Evolutionary conservation across 2,329 filamentous ascomycete species (phyloP), one percentile per base, ranked within the genome.

Genomic region (Calonectria crousiana): DNA sequence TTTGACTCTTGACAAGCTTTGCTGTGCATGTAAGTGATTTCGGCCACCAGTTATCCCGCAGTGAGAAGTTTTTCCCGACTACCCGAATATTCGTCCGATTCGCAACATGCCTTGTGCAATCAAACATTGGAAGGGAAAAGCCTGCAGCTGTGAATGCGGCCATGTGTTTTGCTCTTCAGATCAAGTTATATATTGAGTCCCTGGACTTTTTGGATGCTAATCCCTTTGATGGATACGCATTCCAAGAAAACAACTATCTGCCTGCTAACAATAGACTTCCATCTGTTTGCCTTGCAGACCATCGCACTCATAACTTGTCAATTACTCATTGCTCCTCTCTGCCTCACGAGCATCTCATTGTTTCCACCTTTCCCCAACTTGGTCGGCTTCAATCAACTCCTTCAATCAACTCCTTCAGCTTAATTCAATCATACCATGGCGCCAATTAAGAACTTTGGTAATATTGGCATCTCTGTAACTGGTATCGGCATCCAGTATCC

Each of bases 401-500:
- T 30, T 32, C 23, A 20, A 32, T n/a, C n/a, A n/a, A n/a, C n/a
- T n/a, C n/a, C 32, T 30, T 32, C 32, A 20, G 11, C 18, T 32
- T 8, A 26, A 16, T 14, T 18, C 2, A 32, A 3, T 49, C 13
- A 10, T 34, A 67, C 52, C 69, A 90, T 90, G 88, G 82, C 86
- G 64, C 81, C 85, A n/a, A 77, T 83, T 60, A 84, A 83, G 76
- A 79, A 81, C 16, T 87, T 88, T 73, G 86, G 85, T 70, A 88
- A 89, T 78, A 87, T 93, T 69, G 89, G 88, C 72, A 90, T 93
- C 82, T 90, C 90, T 73, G 90, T 93, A 75, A 84, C 90, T 52
- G 92, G 92, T 14, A 79, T 93, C 65, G 90, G 89, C 47, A 85
- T 87, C 13, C 87, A 92, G 78, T 93, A 93, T 77, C 92, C 92